These are phyloP conservation scores for Trametes cingulata DNA, from an alignment of 768 basidiomycete genomes.

Conservation along the genomic window DNA sequence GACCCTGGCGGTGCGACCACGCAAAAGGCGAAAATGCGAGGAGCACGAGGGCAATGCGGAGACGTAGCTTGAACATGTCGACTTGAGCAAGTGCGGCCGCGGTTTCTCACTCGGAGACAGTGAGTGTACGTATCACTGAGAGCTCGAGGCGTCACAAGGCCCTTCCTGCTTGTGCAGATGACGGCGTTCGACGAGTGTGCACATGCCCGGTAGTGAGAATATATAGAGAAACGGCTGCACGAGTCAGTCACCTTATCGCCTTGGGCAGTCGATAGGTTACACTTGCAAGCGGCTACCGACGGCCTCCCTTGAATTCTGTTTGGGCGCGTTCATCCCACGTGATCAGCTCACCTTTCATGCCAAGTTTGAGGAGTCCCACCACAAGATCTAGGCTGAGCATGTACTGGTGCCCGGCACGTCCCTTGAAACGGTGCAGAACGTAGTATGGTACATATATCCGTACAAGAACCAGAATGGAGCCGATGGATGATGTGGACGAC, in stretches of 20 bases:
- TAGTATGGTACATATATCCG: background rate
- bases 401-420: too few relatives aligned
- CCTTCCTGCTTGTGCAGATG: too few relatives aligned
- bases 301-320: background rate
- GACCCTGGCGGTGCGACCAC: background rate
- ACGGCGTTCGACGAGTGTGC: background rate
- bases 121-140: too few relatives aligned
- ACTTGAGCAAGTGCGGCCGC: too few relatives aligned
- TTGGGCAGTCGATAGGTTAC: conserved; percentile 5
- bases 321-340: background rate
- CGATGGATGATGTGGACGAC: background rate
- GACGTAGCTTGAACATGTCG: background rate
- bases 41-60: background rate
- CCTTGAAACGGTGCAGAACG: too few relatives aligned
- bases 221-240: background rate
- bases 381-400: too few relatives aligned
- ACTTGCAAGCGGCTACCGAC: conserved; percentile 10
- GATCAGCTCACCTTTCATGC: background rate
- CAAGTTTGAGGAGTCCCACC: too few relatives aligned
- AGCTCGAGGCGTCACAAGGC: too few relatives aligned
- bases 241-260: background rate
- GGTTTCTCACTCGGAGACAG: too few relatives aligned
- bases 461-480: background rate
- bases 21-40: background rate
- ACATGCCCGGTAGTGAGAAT: background rate